Evolutionary conservation across 495 filamentous ascomycete species (phyloP), one percentile per base, ranked within the genome.

Genomic region (Beverwykella pulmonaria): DNA sequence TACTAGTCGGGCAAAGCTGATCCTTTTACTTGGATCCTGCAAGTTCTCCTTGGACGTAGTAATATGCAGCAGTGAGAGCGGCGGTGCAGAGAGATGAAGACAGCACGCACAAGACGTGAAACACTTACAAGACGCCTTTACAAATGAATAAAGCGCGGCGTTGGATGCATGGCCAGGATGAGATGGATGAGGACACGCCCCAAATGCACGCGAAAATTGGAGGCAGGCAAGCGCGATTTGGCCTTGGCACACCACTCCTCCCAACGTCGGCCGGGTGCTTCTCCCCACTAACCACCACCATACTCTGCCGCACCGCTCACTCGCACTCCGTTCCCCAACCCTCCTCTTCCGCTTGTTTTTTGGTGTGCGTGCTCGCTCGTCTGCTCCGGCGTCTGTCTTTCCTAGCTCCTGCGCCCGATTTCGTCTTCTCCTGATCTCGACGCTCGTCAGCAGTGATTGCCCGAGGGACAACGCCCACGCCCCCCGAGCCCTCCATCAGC

Each of bases 361-460:
- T 52, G 26, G 20, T 55, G 48, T 27, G 9, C 25, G 22, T 50
- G 1, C 27, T 50, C 10, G 26, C 17, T 30, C 23, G 12, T 63
- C 59, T 32, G 10, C 59, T 57, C 58, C 50, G 36, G 59, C 48
- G 41, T 53, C 27, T 53, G 41, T 59, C 49, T 57, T 52, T 64
- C 9, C 25, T 29, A 1, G 44, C 32, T 46, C 36, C 46, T 23
- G 44, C 19, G 53, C 27, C 32, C 39, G 10, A 23, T 61, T 36
- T 9, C 49, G 47, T 32, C 52, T n/a, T 66, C 62, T 62, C 68
- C 68, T 70, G 47, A 56, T 55, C 39, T 58, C 59, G 68, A 62
- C 62, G 52, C 57, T 61, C 41, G 54, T 62, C 63, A 63, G 57
- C 68, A 34, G 63, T 57, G 34, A 23, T 61, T 53, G 56, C 53